Base-by-base conservation (phyloP, 2,329 filamentous ascomycete genomes). In the Microdochium nivale region DNA sequence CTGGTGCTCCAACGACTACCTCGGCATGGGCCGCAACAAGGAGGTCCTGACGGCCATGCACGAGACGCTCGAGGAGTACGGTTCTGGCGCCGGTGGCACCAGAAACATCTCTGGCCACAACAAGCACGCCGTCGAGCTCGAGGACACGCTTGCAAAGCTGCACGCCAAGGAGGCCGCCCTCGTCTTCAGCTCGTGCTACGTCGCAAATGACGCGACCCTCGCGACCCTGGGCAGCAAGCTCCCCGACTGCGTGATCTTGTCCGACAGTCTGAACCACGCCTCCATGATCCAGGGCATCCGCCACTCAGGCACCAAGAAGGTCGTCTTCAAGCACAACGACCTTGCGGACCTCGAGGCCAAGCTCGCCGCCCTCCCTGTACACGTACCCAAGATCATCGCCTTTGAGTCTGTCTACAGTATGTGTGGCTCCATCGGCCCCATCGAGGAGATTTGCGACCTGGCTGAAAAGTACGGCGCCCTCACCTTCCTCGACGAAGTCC, bases 271-370 rank as follows among this genome's bases (percentile, higher is more conserved):
- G 67, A 99, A 99, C 69, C 94, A 99, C 68, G 94, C 94, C 13
- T 97, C 92, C 5, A 99, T 99, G 94, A 99, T 99, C 55, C 94
- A 97, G 71, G 94, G 94, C 47, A 99, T 99, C 62, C 89, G 94
- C 46, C 94, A 99, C 71, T 97, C 92, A 10, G 91, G 92, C 47
- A 91, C 94, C 37, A 92, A 88, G 74, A 99, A 99, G 78, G 81
- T 97, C 70, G 92, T 99, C 25, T 99, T 97, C 81, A 95, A 95
- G 74, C 94, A 99, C 74, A 99, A 99, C 64, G 91, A 99, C 63
- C 71, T 97, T n/a, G 83, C 79, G 43, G 94, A 99, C 62, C 77
- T 99, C 16, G 94, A 99, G 74, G 83, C 83, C 49, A 97, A 99
- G 72, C 78, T 99, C 58, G 90, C 91, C 2, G 87, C 90, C 13